phyloP scores from a whole-genome alignment of 495 filamentous ascomycete species.

The Xylaria acuta region DNA sequence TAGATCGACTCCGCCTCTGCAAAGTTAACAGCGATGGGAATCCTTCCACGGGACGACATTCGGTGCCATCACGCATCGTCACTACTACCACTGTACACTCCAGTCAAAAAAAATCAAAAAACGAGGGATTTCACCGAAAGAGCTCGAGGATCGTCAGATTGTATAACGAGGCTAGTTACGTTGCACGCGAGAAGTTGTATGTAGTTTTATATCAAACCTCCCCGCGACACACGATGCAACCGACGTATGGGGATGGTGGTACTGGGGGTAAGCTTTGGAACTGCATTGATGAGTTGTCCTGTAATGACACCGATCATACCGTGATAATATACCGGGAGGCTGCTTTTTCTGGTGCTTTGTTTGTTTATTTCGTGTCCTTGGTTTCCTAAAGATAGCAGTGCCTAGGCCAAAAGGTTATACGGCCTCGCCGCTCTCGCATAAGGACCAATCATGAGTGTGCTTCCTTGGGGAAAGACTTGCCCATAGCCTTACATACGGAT shows the following conservation, averaged over 20 bases:
- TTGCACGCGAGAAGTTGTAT: slow-evolving; percentile 13
- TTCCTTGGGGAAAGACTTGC: too few relatives aligned
- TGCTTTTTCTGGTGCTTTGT: not conserved
- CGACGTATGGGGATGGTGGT: not conserved
- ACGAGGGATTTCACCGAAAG: not conserved
- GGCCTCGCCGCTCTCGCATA: slow-evolving; percentile 1
- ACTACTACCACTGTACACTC: not conserved
- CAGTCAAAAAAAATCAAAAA: not conserved
- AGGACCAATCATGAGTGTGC: not conserved
- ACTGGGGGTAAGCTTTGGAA: slow-evolving; percentile 3
- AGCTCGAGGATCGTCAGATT: not conserved
- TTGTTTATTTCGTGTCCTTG: slow-evolving; percentile 2
- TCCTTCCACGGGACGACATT: slow-evolving; percentile 11
- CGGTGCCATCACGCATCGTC: not conserved
- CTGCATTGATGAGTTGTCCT: slow-evolving; percentile 21
- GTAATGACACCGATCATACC: not conserved
- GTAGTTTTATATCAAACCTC: slow-evolving; percentile 2
- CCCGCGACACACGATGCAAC: slow-evolving; percentile 3
- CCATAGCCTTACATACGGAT: not conserved
- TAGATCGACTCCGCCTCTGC: slow-evolving; percentile 20
- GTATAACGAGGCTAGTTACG: not conserved
- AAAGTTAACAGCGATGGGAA: slow-evolving; percentile 4
- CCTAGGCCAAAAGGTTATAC: slow-evolving; percentile 1
- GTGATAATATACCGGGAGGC: not conserved
- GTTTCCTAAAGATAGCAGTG: not conserved